Conservation (phyloP, 1,284 basidiomycete genomes). For the Butyriboletus appendiculatus region DNA sequence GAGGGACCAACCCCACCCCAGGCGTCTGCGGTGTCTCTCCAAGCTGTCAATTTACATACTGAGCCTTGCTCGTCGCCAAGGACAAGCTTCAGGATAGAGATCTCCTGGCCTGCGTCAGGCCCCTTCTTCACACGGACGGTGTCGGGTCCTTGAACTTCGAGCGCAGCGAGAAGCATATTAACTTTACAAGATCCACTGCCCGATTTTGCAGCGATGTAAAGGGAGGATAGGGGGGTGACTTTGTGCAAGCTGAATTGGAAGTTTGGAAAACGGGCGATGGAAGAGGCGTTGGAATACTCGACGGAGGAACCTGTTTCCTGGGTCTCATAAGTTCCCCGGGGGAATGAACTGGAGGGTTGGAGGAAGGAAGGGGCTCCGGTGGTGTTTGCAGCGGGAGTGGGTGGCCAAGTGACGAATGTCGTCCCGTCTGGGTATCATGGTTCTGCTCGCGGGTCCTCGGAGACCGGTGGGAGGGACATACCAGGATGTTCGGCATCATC, state of each 20-base stretch:
- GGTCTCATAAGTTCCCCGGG: conserved; percentile 43
- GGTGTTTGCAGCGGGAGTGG: conserved; percentile 38
- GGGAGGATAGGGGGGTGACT: conserved; percentile 48
- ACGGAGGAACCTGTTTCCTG: conserved; percentile 47
- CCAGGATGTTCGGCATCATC: conserved; percentile 9
- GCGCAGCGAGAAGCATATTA: conserved; percentile 57
- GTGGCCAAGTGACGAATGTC: conserved; percentile 57
- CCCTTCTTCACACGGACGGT: conserved; percentile 65
- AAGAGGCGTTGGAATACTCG: conserved; percentile 59
- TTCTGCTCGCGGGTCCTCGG: conserved; percentile 6
- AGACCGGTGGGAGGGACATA: conserved; percentile 18
- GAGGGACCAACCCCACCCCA: conserved; percentile 57
- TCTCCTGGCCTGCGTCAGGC: conserved; percentile 62
- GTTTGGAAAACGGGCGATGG: conserved; percentile 63
- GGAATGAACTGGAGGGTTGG: conserved; percentile 34
- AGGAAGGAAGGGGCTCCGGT: conserved; percentile 31
- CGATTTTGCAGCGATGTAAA: conserved; percentile 27
- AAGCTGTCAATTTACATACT: conserved; percentile 69
- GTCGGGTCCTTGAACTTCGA: conserved; percentile 76
- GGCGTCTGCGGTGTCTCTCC: conserved; percentile 69
- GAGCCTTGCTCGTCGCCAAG: conserved; percentile 66
- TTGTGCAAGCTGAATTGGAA: conserved; percentile 66
- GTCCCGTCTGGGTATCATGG: conserved; percentile 39
- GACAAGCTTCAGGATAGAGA: conserved; percentile 64
- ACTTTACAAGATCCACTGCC: conserved; percentile 44